A percentile compares a stretch with the other conserved stretches of the same genome.
These are phyloP conservation scores for Jasminum sambac DNA, from an alignment of 257 asterid genomes.

Conservation along the genomic window DNA sequence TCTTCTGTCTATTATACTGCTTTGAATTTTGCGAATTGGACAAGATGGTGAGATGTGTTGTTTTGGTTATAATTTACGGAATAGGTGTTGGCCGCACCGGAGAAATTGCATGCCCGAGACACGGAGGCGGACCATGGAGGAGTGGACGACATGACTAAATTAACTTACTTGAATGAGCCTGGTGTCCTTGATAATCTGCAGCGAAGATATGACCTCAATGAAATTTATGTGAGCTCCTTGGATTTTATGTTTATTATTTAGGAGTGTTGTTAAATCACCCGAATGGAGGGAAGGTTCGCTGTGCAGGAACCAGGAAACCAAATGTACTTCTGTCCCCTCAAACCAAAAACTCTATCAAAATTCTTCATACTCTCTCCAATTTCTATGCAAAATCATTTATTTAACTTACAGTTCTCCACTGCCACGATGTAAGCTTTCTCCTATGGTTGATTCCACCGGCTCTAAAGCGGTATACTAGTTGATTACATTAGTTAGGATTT, in stretches of 20 bases:
- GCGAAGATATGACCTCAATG: conserved; percentile 85
- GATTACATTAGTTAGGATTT: not conserved
- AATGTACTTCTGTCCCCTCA: too few species aligned
- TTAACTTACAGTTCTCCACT: too few species aligned
- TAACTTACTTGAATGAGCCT: conserved; percentile 92
- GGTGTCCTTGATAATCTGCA: conserved; percentile 92
- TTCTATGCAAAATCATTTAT: too few species aligned
- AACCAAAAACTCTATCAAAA: too few species aligned
- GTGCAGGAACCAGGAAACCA: too few species aligned
- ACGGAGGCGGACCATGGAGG: conserved; percentile 93
- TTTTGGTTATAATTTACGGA: conserved; percentile 4
- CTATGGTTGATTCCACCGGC: too few species aligned
- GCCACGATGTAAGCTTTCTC: too few species aligned
- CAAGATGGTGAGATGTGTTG: conserved; percentile 3
- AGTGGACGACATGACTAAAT: conserved; percentile 94
- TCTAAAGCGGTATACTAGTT: too few species aligned
- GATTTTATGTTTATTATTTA: not conserved
- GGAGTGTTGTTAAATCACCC: not conserved
- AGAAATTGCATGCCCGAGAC: conserved; percentile 76
- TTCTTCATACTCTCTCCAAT: too few species aligned
- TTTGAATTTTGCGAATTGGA: not conserved
- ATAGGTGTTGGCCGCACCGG: conserved; percentile 65
- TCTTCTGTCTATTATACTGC: not conserved
- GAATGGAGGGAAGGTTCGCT: too few species aligned
- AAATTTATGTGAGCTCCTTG: conserved; percentile 70